A percentile compares a stretch with the other conserved stretches of the same genome.
Evolutionary conservation across 805 yeast genomes (phyloP).

Genomic region (Teunomyces panamensis): DNA sequence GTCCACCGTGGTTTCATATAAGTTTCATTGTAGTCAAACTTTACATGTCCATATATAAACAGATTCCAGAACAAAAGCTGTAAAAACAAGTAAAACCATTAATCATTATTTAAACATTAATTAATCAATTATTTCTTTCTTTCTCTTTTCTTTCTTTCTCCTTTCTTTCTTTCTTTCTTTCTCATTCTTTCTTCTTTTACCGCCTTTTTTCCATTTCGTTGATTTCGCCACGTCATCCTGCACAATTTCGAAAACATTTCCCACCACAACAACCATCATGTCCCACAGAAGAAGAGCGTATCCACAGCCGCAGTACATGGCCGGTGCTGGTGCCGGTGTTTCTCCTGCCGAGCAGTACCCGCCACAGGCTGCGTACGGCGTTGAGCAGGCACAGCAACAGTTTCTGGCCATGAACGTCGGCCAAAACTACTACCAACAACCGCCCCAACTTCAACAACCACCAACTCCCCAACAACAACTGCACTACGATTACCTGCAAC

Average conservation of each 20-base stretch:
- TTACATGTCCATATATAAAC: too few species aligned
- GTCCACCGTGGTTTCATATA: too few species aligned
- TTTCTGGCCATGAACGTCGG: constrained; percentile 33
- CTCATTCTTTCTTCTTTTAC: neutral
- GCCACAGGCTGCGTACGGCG: constrained; percentile 20
- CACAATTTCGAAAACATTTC: constrained; percentile 5
- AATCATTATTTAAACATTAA: too few species aligned
- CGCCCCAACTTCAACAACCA: constrained; percentile 13
- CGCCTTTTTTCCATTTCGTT: neutral
- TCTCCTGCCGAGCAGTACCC: constrained; percentile 15
- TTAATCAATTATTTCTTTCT: neutral
- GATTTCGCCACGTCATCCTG: constrained; percentile 6
- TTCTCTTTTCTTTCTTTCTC: neutral
- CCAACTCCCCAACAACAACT: constrained; percentile 9
- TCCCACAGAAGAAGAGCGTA: constrained; percentile 45
- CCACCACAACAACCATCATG: constrained; percentile 18
- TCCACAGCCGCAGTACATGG: constrained; percentile 43
- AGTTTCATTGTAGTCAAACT: too few species aligned
- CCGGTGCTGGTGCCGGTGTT: constrained; percentile 14
- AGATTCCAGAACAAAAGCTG: too few species aligned
- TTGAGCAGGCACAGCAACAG: constrained; percentile 31
- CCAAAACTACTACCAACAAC: constrained; percentile 7
- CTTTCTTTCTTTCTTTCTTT: neutral
- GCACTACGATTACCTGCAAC: constrained; percentile 12
- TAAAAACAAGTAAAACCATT: too few species aligned